Evolutionary conservation across 1,284 basidiomycete genomes (phyloP), one percentile per base, ranked within the genome.

Genomic region (Hypsizygus ulmarius): DNA sequence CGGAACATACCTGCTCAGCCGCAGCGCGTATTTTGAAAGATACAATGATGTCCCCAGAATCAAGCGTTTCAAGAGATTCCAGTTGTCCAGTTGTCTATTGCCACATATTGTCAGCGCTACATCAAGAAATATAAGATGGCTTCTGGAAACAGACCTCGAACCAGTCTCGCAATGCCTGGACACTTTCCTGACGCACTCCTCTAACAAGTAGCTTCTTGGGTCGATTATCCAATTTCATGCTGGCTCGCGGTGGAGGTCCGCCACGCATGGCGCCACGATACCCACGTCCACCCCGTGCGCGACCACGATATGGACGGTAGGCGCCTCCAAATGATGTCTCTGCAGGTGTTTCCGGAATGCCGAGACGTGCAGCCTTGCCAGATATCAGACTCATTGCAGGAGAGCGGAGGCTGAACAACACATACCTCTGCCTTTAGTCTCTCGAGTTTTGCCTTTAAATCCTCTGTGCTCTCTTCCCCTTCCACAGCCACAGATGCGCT

Each of bases 161-260:
- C 84, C 90, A 95, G 54, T 88, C 82, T 53, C 79, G 81, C 45
- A 93, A 73, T 18, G 81, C 76, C 55, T 84, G 80, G 39, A 77
- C 59, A 44, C 71, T 72, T 30, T 81, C 80, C 18, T 72, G 70
- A 27, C 69, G 71, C 1, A 80, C 79, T 32, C 84, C 89, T 56
- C 89, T 84, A 32, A 97, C 71, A 36, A 88, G 67, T 25, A 97
- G 69, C 62, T 81, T 85, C 67, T 86, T 90, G 3, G 94, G 89
- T 14, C 94, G 82, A 60, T 96, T 94, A 68, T 97, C 94, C 18
- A 97, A 79, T 57, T 88, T 87, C 84, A 96, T 89, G 57, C 81
- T 89, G 2, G 69, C 70, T 42, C 84, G 74, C 5, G 53, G 49
- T 11, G 79, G 73, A 30, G 79, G 72, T 3, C 80, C 84, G 39